A percentile compares a stretch with the other conserved stretches of the same genome.
Evolutionary conservation across 208 protist species (phyloP).

Genomic region (Acanthamoeba lenticulata): DNA sequence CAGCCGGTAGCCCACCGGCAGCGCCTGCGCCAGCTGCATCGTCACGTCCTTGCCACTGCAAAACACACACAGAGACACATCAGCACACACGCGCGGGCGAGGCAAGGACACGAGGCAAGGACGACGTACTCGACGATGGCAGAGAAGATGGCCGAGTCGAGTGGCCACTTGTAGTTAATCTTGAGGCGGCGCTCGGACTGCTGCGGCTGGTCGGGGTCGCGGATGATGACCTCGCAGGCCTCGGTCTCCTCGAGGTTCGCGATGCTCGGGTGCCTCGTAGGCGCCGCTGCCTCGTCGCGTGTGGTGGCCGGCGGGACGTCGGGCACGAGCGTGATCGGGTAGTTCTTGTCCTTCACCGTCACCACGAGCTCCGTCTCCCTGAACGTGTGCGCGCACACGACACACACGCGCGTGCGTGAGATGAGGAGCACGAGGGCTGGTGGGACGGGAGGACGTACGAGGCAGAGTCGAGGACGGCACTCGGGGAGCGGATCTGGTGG

Average conservation of each 20-base stretch:
- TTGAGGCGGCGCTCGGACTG: background rate
- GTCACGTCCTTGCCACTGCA: constrained; percentile 42
- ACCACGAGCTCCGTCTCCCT: constrained; percentile 46
- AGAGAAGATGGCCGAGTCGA: constrained; percentile 17
- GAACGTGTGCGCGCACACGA: background rate
- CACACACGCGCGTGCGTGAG: constrained; percentile 49
- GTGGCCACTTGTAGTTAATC: constrained; percentile 13
- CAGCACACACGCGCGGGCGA: background rate
- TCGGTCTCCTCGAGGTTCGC: background rate
- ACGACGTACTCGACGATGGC: constrained; percentile 52
- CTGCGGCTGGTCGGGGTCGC: background rate
- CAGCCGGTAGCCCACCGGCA: constrained; percentile 51
- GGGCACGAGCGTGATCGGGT: background rate
- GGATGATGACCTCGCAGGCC: background rate
- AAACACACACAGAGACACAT: background rate
- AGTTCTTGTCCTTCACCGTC: constrained; percentile 49
- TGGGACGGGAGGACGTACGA: background rate
- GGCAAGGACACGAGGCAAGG: too few relatives aligned
- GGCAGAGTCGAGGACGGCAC: background rate
- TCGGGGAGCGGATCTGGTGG: background rate
- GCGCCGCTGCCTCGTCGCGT: background rate
- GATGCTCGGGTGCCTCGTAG: background rate
- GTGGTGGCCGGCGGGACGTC: background rate
- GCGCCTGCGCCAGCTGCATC: background rate
- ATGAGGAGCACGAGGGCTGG: background rate